These are phyloP conservation scores for Cyberlindnera bimundalis DNA, from an alignment of 805 yeast species.

Conservation along the genomic window DNA sequence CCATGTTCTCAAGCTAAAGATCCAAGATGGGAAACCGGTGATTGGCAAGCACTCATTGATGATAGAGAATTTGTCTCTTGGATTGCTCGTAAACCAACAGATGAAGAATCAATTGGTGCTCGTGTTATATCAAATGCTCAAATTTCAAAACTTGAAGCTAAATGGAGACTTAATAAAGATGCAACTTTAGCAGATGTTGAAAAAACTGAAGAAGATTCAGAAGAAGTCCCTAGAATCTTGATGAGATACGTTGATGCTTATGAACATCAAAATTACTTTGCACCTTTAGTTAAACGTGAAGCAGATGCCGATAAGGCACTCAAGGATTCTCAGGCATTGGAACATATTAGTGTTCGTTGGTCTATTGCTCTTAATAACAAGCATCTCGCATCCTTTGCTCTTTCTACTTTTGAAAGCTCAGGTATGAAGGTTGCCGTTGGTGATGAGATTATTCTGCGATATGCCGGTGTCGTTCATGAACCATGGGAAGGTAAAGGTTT, in stretches of 20 bases:
- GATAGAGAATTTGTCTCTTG: constrained; percentile 75
- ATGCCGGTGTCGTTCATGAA: constrained; percentile 51
- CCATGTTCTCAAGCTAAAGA: constrained; percentile 83
- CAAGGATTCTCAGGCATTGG: constrained; percentile 75
- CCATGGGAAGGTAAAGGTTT: constrained; percentile 75
- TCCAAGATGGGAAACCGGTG: constrained; percentile 78
- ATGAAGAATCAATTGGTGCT: constrained; percentile 56
- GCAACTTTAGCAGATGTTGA: constrained; percentile 71
- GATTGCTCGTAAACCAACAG: constrained; percentile 71
- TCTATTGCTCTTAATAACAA: constrained; percentile 59
- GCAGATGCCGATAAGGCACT: constrained; percentile 73
- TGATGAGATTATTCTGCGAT: constrained; percentile 71
- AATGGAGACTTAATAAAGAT: constrained; percentile 71
- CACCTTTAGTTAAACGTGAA: constrained; percentile 78
- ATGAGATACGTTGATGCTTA: constrained; percentile 78
- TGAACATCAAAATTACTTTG: constrained; percentile 81
- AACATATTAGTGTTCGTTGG: constrained; percentile 74
- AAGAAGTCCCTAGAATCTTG: constrained; percentile 65
- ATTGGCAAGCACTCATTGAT: constrained; percentile 86
- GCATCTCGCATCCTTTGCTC: constrained; percentile 64
- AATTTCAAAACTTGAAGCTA: constrained; percentile 69
- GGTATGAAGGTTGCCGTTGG: constrained; percentile 77
- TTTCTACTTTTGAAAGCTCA: constrained; percentile 63
- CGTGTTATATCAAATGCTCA: constrained; percentile 58
- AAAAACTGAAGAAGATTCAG: constrained; percentile 44